Percentiles rank a stretch among this genome's conserved stretches.
These are phyloP conservation scores for Trifolium fragiferum DNA, from an alignment of 306 rosid species.

Conservation along the genomic window DNA sequence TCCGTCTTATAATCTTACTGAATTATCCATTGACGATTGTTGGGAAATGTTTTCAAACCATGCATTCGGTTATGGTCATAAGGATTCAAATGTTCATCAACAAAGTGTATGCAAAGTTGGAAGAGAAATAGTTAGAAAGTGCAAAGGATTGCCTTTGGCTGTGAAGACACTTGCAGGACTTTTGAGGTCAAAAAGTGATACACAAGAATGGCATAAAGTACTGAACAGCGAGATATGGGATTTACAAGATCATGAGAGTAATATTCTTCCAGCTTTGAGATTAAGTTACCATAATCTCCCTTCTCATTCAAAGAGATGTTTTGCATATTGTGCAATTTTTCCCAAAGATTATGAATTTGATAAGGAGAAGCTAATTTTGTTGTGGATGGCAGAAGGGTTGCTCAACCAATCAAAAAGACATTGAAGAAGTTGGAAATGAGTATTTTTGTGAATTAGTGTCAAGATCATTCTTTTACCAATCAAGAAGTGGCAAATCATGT, in stretches of 20 bases:
- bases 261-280: conserved; percentile 53
- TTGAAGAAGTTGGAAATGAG: conserved; percentile 53
- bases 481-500: conserved; percentile 37
- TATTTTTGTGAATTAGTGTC: conserved; percentile 50
- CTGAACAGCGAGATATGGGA: conserved; percentile 54
- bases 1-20: conserved; percentile 40
- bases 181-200: conserved; percentile 44
- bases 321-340: conserved; percentile 55
- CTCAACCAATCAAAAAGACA: conserved; percentile 39
- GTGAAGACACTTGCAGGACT: conserved; percentile 54
- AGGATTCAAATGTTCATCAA: conserved; percentile 16
- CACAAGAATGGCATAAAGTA: conserved; percentile 44
- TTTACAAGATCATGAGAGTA: conserved; percentile 42
- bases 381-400: conserved; percentile 59
- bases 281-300: conserved; percentile 53
- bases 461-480: conserved; percentile 48
- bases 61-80: conserved; percentile 39
- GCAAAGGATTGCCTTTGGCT: conserved; percentile 54
- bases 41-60: conserved; percentile 51
- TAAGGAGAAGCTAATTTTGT: conserved; percentile 47
- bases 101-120: conserved; percentile 39
- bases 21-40: conserved; percentile 42
- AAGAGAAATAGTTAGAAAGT: conserved; percentile 47
- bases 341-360: conserved; percentile 49
- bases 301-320: conserved; percentile 51